Conservation (phyloP, 208 protist genomes). For the Trypanosoma vivax region DNA sequence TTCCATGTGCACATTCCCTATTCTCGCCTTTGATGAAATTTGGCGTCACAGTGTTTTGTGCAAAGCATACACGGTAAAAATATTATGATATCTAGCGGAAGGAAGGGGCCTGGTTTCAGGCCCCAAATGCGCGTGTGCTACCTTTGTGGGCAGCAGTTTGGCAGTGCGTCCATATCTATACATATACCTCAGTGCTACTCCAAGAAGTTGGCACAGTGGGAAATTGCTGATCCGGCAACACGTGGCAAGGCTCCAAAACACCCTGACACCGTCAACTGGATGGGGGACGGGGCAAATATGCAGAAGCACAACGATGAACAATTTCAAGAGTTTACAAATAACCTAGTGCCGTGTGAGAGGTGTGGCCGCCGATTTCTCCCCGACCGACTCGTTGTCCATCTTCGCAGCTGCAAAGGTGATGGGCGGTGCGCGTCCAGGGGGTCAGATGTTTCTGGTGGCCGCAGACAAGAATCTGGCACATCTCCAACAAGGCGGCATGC, state of each 20-base stretch:
- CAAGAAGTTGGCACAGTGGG: conserved; percentile 82
- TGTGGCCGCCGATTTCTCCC: conserved; percentile 89
- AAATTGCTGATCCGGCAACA: conserved; percentile 42
- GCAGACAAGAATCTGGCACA: neutral
- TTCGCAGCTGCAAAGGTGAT: conserved; percentile 71
- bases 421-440: conserved; percentile 2
- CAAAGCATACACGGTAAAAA: neutral
- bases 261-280: conserved; percentile 73
- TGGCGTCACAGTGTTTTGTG: neutral
- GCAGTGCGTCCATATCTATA: conserved; percentile 81
- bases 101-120: conserved; percentile 22
- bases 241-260: conserved; percentile 67
- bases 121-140: conserved; percentile 81
- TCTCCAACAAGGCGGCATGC: conserved; percentile 7
- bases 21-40: neutral
- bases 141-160: conserved; percentile 87
- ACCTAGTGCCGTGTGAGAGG: conserved; percentile 76
- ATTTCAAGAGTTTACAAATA: conserved; percentile 68
- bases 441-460: neutral
- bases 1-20: neutral
- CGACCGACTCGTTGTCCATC: conserved; percentile 84
- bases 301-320: conserved; percentile 65
- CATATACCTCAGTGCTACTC: conserved; percentile 88
- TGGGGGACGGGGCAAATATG: conserved; percentile 28
- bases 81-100: conserved; percentile 12